These are phyloP conservation scores for Chrysosporium queenslandicum DNA, from an alignment of 2,329 filamentous ascomycete species.

Conservation along the genomic window DNA sequence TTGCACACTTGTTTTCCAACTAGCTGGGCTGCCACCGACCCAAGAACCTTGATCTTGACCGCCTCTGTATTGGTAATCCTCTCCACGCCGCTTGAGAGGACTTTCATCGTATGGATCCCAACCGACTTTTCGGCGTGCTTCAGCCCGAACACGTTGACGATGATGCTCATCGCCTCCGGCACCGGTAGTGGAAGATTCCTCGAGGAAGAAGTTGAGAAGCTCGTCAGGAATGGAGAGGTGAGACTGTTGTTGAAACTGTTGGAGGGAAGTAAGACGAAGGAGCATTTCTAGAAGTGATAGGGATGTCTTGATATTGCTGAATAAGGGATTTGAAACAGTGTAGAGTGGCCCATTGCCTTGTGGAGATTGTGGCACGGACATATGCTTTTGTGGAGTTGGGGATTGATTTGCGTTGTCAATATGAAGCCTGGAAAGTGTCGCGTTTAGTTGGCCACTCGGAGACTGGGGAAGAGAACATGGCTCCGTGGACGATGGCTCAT, in stretches of 20 bases:
- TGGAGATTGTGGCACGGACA: constrained; percentile 34
- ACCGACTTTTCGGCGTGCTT: constrained; percentile 53
- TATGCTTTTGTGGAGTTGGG: constrained; percentile 35
- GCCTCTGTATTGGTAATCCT: constrained; percentile 50
- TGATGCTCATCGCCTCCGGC: constrained; percentile 53
- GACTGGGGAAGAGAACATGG: constrained; percentile 14
- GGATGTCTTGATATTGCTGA: constrained; percentile 51
- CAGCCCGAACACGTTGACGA: constrained; percentile 49
- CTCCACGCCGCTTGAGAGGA: constrained; percentile 54
- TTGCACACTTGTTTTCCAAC: not conserved
- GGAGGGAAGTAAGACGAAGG: constrained; percentile 71
- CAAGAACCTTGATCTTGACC: constrained; percentile 17
- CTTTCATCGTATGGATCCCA: constrained; percentile 65
- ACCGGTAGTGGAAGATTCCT: constrained; percentile 56
- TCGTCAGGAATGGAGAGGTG: constrained; percentile 87
- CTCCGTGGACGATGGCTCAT: constrained; percentile 27
- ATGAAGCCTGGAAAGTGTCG: constrained; percentile 20
- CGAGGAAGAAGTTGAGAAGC: constrained; percentile 76
- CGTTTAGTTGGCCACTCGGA: constrained; percentile 8
- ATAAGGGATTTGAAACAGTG: constrained; percentile 40
- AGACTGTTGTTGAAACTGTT: constrained; percentile 83
- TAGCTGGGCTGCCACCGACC: constrained; percentile 4
- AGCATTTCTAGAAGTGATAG: constrained; percentile 81
- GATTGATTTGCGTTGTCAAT: constrained; percentile 20
- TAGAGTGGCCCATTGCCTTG: constrained; percentile 7